Evolutionary conservation across 805 yeast genomes (phyloP), one percentile per base, ranked within the genome.

Genomic region (Ogataea trehalophila): DNA sequence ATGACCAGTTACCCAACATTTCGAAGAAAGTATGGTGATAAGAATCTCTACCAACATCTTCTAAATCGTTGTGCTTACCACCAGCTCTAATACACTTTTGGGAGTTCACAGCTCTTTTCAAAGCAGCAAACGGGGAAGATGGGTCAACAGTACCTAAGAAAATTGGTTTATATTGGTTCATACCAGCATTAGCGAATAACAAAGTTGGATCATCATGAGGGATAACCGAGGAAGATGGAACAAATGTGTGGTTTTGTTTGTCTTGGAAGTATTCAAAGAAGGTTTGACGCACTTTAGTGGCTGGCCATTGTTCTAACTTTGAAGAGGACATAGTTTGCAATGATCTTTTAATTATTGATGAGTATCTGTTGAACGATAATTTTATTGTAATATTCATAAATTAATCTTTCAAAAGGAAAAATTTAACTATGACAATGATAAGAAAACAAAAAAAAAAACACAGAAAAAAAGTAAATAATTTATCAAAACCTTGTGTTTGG

Each of bases 1-100:
- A 94, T 6, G 99, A 94, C 99, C 99, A 94, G 76, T 94, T 94
- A 62, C 99, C 99, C 71, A 94, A 79, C 99, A 94, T 94, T 73
- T 94, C 99, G 60, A 94, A 94, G 65, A 95, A 95, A 16, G 99
- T 94, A 69, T 94, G 99, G 68, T 94, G 99, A 66, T 94, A 94
- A 45, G 96, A 88, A 70, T 94, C 99, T 63, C 86, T 83, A 54
- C 99, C 99, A 42, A 94, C 99, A 69, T 94, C 99, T 67, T 94
- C 99, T 65, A 94, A 80, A 73, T 94, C 99, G 59, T 86, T 86
- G 71, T 94, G 99, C 71, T 94, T 94, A 68, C 99, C 99, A 70
- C 99, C 99, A 33, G 99, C 99, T 74, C 99, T 84, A 61, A 94
- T 92, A 79, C 98, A 94, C 70, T 94, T 94, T 66, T 94, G 99